Base-by-base conservation (phyloP, 208 protist genomes). In the Acanthamoeba healyi region DNA sequence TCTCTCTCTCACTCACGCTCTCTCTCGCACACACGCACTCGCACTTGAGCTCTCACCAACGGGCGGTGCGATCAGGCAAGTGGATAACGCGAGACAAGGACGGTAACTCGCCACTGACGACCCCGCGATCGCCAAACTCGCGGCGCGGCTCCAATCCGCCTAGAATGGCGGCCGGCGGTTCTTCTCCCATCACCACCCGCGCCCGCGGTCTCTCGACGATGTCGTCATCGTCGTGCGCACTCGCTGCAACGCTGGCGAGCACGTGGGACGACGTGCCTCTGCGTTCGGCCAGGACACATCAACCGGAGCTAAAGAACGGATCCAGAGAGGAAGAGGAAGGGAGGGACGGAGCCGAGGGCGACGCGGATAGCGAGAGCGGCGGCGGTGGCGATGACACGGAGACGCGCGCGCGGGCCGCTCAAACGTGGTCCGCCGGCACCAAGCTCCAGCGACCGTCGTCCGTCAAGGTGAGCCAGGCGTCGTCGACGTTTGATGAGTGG, bases 11-110 rank as follows among this genome's bases (percentile, higher is more conserved):
- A 26, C n/a, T 74, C 42, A 58, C 36, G 38, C 29, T 84, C 40
- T 84, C 9, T 9, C 9, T 0, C 3, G n/a, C n/a, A n/a, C n/a
- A n/a, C n/a, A n/a, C n/a, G n/a, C n/a, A n/a, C n/a, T n/a, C n/a
- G n/a, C n/a, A n/a, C n/a, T n/a, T n/a, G n/a, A n/a, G n/a, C 42
- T 26, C 44, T 32, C 26, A 84, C 36, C 2, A 2, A 2, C 38
- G 5, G 0, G 12, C 4, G 74, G 14, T 22, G 15, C 7, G 1
- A 1, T 26, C 74, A 84, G 74, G 74, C 38, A 84, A 84, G 44
- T 84, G 74, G 74, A n/a, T 84, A 1, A 56, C 36, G 17, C 36
- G 36, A 4, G 74, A 84, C 74, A 84, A 36, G 74, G 42, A 84
- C 42, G 32, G 74, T 0, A 10, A 0, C 1, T 24, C 74, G 19